These are phyloP conservation scores for Toxicodendron radicans DNA, from an alignment of 345 rosid genomes.

Conservation along the genomic window DNA sequence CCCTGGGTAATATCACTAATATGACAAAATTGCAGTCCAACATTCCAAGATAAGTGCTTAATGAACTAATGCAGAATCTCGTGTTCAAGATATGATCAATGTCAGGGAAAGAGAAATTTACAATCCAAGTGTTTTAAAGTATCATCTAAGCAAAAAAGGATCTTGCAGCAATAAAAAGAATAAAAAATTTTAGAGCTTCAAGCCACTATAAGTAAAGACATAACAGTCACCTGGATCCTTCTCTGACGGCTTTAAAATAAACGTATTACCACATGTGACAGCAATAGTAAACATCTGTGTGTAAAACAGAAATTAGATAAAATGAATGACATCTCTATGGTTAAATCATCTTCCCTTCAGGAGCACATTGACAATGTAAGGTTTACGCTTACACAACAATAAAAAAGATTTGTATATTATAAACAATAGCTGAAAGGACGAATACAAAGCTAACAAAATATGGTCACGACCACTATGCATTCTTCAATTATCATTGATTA, in stretches of 20 bases:
- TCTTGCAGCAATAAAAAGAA: not conserved
- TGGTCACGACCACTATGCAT: not conserved
- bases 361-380: not conserved
- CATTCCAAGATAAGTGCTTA: not conserved
- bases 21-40: not conserved
- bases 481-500: not conserved
- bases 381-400: not conserved
- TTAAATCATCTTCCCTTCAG: conserved; percentile 5
- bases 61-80: not conserved
- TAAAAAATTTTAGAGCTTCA: not conserved
- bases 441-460: conserved; percentile 1
- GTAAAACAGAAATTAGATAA: not conserved
- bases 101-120: not conserved
- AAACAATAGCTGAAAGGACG: not conserved
- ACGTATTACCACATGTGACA: conserved; percentile 53
- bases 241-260: conserved; percentile 53
- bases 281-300: conserved; percentile 55
- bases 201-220: not conserved
- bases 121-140: not conserved
- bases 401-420: not conserved
- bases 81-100: not conserved
- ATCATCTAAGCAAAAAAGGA: not conserved
- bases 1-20: not conserved
- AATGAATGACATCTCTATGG: not conserved
- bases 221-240: conserved; percentile 48